Percentiles rank a stretch among this genome's conserved stretches.
Conservation (phyloP, 164 flowering plant species). For the Chloranthus sessilifolius region DNA sequence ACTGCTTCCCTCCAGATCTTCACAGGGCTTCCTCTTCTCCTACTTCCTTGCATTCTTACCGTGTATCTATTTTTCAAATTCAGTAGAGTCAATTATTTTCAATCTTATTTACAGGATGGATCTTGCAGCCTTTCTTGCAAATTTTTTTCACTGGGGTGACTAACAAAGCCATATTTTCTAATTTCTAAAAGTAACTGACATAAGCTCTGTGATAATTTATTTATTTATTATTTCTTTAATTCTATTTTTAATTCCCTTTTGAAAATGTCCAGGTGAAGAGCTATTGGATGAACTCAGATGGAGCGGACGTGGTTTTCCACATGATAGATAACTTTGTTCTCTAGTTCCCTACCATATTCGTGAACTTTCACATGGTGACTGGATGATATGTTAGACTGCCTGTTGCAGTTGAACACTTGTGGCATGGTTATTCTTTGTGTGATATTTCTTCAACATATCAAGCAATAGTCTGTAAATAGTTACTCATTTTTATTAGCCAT, state of each 20-base stretch:
- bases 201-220: too few species aligned
- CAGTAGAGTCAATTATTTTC: too few species aligned
- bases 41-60: too few species aligned
- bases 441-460: constrained; percentile 1
- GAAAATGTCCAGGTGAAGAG: constrained; percentile 60
- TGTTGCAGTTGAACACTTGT: constrained; percentile 9
- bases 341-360: constrained; percentile 21
- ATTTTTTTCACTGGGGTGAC: too few species aligned
- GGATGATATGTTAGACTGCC: constrained; percentile 18
- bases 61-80: too few species aligned
- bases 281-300: constrained; percentile 91
- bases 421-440: constrained; percentile 4
- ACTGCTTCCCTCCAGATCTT: too few species aligned
- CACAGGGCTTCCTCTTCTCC: too few species aligned
- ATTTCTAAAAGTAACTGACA: too few species aligned
- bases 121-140: too few species aligned
- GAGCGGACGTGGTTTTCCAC: constrained; percentile 78
- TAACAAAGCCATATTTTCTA: too few species aligned
- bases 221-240: too few species aligned
- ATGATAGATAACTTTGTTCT: constrained; percentile 81
- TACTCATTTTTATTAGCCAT: not conserved
- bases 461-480: constrained; percentile 5
- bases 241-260: not conserved
- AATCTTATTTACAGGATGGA: too few species aligned
- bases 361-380: constrained; percentile 5